Evolutionary conservation across 1,284 basidiomycete species (phyloP), one percentile per base, ranked within the genome.

Genomic region (Sanguinoderma infundibulare): DNA sequence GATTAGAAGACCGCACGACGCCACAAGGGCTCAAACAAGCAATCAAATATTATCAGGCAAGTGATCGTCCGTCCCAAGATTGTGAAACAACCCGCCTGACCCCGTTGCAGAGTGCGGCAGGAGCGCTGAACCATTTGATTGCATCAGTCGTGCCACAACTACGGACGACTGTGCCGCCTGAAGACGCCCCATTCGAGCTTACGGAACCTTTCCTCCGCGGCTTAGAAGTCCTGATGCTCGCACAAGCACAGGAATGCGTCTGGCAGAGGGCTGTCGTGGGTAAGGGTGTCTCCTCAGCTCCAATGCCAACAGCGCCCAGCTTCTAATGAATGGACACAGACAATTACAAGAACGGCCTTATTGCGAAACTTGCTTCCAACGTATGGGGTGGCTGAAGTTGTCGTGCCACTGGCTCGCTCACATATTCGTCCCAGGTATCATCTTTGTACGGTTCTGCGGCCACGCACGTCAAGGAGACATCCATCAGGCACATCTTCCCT

Each of bases 201-300:
- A 85, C 87, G 0, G 76, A 80, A 38, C 72, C 84, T 0, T 88
- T 91, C 67, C 70, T 95, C 24, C 81, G 80, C 46, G 82, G 87
- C 24, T 72, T 98, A 24, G 85, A 92, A 68, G 84, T 80, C 65
- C 83, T 98, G 57, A 92, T 95, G 86, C 83, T 98, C 1, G 95
- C 95, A 0, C 95, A 98, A 77, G 96, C 96, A 0, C 96, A 98
- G 71, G 97, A 99, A 78, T 98, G 95, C 71, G 94, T 90, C 57
- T 98, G 97, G 96, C 96, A 98, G 73, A 87, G 92, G 68, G 96
- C 95, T 6, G 90, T 92, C 65, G 78, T 94, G 64, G 92, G 95
- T 94, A 72, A 71, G 75, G 70, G 39, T 26, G 20, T 26, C 22
- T 49, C 55, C 47, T 50, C 35, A 35, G 24, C 53, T 53, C 6